Evolutionary conservation across 768 basidiomycete genomes (phyloP).

Genomic region (Rhodotorula kratochvilovae): DNA sequence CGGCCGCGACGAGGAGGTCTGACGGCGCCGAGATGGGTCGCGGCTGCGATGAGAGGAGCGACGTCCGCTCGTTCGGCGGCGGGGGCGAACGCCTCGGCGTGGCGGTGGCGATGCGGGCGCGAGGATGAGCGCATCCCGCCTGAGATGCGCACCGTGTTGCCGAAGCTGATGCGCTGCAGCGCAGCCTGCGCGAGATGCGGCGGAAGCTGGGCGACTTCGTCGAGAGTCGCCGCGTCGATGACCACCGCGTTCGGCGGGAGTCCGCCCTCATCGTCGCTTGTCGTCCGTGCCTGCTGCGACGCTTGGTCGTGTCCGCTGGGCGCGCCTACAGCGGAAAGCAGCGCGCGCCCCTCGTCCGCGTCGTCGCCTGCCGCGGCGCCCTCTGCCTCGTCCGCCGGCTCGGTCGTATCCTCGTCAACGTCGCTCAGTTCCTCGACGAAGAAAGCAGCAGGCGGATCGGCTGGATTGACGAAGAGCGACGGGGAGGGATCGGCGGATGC

Average conservation of each 20-base stretch:
- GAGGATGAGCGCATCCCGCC: background rate
- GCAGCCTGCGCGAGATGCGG: background rate
- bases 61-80: background rate
- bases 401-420: background rate
- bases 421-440: background rate
- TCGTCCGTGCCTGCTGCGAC: background rate
- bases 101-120: conserved; percentile 13
- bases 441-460: too few relatives aligned
- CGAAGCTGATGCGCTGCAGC: conserved; percentile 28
- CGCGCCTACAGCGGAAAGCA: background rate
- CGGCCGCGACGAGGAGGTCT: conserved; percentile 5
- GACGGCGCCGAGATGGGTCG: conserved; percentile 9
- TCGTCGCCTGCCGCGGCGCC: conserved; percentile 2
- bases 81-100: background rate
- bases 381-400: background rate
- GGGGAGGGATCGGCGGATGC: background rate
- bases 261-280: background rate
- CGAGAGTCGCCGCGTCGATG: background rate
- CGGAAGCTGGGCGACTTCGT: background rate
- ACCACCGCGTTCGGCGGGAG: conserved; percentile 1
- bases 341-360: conserved; percentile 12
- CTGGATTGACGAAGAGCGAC: background rate
- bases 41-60: background rate
- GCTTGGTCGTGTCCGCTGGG: background rate
- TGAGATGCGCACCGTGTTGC: conserved; percentile 24